A percentile compares a stretch with the other conserved stretches of the same genome.
Evolutionary conservation across 164 flowering plant genomes (phyloP).

Genomic region (Piper longum): DNA sequence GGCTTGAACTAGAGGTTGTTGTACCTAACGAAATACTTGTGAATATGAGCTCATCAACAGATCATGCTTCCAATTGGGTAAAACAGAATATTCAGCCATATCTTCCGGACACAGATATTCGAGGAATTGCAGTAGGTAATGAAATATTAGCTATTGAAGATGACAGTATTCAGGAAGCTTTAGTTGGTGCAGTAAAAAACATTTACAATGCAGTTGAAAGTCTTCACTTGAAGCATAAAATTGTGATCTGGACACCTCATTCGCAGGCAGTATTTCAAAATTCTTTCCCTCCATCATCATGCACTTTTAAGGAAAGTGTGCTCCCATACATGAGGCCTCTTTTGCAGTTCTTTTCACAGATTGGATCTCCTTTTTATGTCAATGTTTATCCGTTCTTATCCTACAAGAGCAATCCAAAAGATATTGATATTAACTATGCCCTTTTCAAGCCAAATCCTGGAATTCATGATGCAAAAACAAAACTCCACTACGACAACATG

Average conservation of each 20-base stretch:
- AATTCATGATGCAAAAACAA: conserved; percentile 9
- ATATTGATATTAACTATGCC: conserved; percentile 61
- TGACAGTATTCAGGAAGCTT: conserved; percentile 38
- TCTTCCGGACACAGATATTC: conserved; percentile 38
- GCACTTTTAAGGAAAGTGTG: conserved; percentile 42
- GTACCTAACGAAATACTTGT: conserved; percentile 47
- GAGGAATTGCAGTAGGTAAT: conserved; percentile 42
- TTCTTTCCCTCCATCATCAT: conserved; percentile 69
- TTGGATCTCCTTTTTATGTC: conserved; percentile 53
- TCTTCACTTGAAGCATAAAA: conserved; percentile 18
- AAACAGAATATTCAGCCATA: conserved; percentile 56
- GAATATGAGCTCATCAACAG: conserved; percentile 54
- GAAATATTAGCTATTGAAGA: conserved; percentile 46
- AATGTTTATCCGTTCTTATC: conserved; percentile 84
- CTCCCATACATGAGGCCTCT: conserved; percentile 9
- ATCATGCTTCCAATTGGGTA: conserved; percentile 56
- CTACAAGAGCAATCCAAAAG: conserved; percentile 50
- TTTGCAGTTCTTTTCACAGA: conserved; percentile 47
- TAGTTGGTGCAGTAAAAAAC: conserved; percentile 53
- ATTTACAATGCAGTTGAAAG: conserved; percentile 46
- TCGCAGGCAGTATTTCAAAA: conserved; percentile 12
- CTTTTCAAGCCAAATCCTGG: conserved; percentile 47
- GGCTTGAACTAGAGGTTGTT: conserved; percentile 55
- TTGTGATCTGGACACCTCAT: conserved; percentile 55
- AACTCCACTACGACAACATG: conserved; percentile 17